These are phyloP conservation scores for Phytophthora syringae DNA, from an alignment of 352 stramenopile species.

Conservation along the genomic window DNA sequence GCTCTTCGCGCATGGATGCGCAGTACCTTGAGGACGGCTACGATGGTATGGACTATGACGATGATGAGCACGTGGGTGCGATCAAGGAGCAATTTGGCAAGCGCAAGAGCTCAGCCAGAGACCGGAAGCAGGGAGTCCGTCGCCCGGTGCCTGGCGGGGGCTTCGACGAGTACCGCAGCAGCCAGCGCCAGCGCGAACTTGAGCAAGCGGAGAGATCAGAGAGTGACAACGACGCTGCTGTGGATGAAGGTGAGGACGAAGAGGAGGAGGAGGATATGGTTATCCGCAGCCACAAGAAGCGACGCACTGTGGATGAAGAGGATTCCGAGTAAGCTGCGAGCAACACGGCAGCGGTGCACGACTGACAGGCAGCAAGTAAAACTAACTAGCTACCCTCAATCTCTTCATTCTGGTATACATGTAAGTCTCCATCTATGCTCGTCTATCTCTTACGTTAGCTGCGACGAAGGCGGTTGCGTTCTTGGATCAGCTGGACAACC, in stretches of 20 bases:
- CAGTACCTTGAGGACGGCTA: constrained; percentile 86
- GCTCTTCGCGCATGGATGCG: constrained; percentile 79
- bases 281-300: constrained; percentile 77
- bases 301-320: constrained; percentile 81
- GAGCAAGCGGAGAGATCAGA: constrained; percentile 66
- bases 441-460: constrained; percentile 6
- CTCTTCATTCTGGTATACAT: constrained; percentile 3
- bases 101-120: constrained; percentile 41
- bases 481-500: constrained; percentile 17
- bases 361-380: constrained; percentile 2
- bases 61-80: constrained; percentile 82
- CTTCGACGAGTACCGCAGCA: constrained; percentile 85
- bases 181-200: constrained; percentile 40
- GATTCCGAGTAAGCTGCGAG: constrained; percentile 74
- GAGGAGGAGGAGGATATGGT: constrained; percentile 83
- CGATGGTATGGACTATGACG: constrained; percentile 80
- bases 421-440: background rate
- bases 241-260: constrained; percentile 70
- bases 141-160: constrained; percentile 64
- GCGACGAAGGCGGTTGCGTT: constrained; percentile 17
- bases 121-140: constrained; percentile 42
- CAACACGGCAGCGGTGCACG: background rate
- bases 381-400: constrained; percentile 11
- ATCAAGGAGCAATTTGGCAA: constrained; percentile 88
- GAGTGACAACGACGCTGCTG: constrained; percentile 57